Evolutionary conservation across 129 eudicot species (phyloP).

Genomic region (Chrysanthemum lavandulifolium): DNA sequence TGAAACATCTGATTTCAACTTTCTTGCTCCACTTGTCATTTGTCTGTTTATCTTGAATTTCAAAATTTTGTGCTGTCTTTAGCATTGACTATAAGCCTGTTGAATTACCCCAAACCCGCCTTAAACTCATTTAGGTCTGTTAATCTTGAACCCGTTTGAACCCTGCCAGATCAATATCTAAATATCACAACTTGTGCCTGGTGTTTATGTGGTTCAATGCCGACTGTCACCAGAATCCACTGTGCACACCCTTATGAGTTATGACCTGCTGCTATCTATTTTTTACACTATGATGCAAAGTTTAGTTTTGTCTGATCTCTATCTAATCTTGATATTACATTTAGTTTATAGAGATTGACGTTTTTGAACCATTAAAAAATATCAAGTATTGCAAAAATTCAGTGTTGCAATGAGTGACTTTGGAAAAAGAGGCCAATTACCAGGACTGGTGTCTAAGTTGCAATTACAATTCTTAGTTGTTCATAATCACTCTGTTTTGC

Average conservation of each 20-base stretch:
- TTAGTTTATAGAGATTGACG: not conserved
- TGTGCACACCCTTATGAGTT: not conserved
- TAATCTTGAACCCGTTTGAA: not conserved
- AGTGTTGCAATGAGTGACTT: too few relatives aligned
- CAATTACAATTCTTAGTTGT: not conserved
- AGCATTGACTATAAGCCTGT: too few relatives aligned
- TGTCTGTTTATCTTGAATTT: too few relatives aligned
- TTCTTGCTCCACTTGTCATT: too few relatives aligned
- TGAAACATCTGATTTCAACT: too few relatives aligned
- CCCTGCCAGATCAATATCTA: not conserved
- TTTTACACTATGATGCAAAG: not conserved
- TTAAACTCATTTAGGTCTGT: too few relatives aligned
- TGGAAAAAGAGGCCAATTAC: not conserved
- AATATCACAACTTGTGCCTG: not conserved
- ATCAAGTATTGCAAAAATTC: too few relatives aligned
- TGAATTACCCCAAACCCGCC: too few relatives aligned
- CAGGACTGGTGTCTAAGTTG: not conserved
- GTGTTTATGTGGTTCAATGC: not conserved
- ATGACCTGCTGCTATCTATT: not conserved
- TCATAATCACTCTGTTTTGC: not conserved
- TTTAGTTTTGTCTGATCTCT: not conserved
- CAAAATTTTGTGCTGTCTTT: too few relatives aligned
- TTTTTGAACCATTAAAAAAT: not conserved
- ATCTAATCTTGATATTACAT: not conserved
- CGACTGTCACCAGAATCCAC: not conserved